Conservation (phyloP, 78 protist genomes). For the Monosiga brevicollis region DNA sequence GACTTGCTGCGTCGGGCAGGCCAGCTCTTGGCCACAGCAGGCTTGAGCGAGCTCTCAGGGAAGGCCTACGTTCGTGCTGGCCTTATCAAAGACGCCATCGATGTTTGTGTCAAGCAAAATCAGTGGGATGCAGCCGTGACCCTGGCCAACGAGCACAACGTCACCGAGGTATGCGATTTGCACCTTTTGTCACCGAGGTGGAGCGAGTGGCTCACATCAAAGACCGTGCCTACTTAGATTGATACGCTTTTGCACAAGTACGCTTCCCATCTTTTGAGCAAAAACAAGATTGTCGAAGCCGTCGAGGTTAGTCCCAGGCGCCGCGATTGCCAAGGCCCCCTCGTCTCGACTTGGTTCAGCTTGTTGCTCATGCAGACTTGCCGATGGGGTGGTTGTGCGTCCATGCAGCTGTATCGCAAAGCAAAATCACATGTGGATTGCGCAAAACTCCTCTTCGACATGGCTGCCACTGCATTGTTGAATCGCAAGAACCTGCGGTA, state of each 20-base stretch:
- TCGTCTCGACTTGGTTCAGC: too few species aligned
- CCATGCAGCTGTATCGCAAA: neutral
- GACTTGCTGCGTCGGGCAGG: neutral
- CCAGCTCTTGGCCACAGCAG: slow-evolving; percentile 38
- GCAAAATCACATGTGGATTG: slow-evolving; percentile 45
- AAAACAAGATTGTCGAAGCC: slow-evolving; percentile 39
- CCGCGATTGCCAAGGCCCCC: too few species aligned
- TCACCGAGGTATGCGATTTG: too few species aligned
- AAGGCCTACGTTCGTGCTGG: slow-evolving; percentile 34
- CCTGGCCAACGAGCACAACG: slow-evolving; percentile 57
- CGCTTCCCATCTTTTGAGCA: slow-evolving; percentile 46
- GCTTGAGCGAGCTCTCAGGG: slow-evolving; percentile 49
- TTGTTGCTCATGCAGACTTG: too few species aligned
- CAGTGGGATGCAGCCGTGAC: slow-evolving; percentile 49
- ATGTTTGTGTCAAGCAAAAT: slow-evolving; percentile 54
- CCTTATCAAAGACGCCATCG: slow-evolving; percentile 48
- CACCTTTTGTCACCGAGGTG: too few species aligned
- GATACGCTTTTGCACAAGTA: slow-evolving; percentile 40
- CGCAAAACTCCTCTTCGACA: slow-evolving; percentile 43
- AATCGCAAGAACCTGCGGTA: too few species aligned
- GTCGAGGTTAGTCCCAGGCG: slow-evolving; percentile 40
- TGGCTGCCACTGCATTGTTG: neutral
- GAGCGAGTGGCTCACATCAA: too few species aligned
- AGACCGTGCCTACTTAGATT: too few species aligned
- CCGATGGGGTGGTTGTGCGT: neutral